phyloP scores from a whole-genome alignment of 1,284 basidiomycete genomes.

The Earliella scabrosa region DNA sequence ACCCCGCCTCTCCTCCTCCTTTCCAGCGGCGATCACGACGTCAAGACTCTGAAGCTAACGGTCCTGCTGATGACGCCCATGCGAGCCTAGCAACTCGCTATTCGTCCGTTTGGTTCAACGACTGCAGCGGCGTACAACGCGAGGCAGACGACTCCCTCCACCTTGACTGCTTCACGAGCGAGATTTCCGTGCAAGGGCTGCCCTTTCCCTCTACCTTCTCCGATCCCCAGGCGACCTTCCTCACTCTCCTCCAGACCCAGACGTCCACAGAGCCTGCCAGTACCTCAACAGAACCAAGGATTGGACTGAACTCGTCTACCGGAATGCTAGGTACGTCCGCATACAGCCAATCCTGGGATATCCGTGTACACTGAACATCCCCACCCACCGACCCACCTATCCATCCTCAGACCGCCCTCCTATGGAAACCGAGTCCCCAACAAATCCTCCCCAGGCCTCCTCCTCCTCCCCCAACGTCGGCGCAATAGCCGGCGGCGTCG shows the following conservation, averaged over 20 bases:
- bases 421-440: too few relatives aligned
- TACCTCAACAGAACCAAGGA: background rate
- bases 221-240: background rate
- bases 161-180: background rate
- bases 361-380: too few relatives aligned
- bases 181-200: too few relatives aligned
- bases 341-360: too few relatives aligned
- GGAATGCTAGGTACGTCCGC: too few relatives aligned
- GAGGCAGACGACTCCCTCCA: background rate
- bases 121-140: background rate
- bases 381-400: too few relatives aligned
- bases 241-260: background rate
- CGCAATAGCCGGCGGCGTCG: constrained; percentile 26
- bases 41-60: too few relatives aligned
- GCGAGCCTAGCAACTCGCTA: too few relatives aligned
- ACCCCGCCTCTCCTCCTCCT: too few relatives aligned
- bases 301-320: background rate
- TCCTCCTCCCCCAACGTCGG: constrained; percentile 4
- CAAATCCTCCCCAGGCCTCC: background rate
- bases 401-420: too few relatives aligned
- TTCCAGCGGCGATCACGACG: too few relatives aligned
- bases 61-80: too few relatives aligned
- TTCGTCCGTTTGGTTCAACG: background rate
- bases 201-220: background rate
- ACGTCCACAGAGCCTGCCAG: background rate